phyloP scores from a whole-genome alignment of 73 alveolate genomes.

The Paramecium biaurelia region DNA sequence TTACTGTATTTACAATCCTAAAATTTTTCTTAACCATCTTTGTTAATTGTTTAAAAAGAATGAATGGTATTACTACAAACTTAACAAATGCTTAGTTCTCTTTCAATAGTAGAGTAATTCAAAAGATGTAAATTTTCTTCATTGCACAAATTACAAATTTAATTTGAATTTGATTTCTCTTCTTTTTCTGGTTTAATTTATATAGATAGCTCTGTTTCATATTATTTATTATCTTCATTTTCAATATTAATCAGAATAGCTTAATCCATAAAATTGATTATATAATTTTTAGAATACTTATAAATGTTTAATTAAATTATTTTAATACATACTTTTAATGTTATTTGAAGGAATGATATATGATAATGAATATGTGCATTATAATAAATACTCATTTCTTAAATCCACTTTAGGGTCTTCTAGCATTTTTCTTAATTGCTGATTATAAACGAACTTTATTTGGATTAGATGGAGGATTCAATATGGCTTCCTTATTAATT shows the following conservation, averaged over 20 bases:
- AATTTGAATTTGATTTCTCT: background rate
- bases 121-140: background rate
- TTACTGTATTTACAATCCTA: background rate
- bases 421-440: slow-evolving; percentile 52
- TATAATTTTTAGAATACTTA: background rate
- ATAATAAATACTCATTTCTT: background rate
- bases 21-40: background rate
- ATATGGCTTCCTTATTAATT: slow-evolving; percentile 54
- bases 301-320: background rate
- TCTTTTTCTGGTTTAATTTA: background rate
- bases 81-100: background rate
- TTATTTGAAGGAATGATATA: background rate
- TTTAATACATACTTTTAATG: background rate
- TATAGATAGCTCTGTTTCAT: background rate
- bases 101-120: background rate
- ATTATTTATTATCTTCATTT: background rate
- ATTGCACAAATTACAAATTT: background rate
- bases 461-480: slow-evolving; percentile 59
- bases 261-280: background rate
- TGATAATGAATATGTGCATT: background rate
- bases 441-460: slow-evolving; percentile 36
- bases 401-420: slow-evolving; percentile 64
- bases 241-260: background rate
- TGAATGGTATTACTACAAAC: background rate
- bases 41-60: background rate